Base-by-base conservation (phyloP, 164 flowering plant species). In the Echeveria elegans region DNA sequence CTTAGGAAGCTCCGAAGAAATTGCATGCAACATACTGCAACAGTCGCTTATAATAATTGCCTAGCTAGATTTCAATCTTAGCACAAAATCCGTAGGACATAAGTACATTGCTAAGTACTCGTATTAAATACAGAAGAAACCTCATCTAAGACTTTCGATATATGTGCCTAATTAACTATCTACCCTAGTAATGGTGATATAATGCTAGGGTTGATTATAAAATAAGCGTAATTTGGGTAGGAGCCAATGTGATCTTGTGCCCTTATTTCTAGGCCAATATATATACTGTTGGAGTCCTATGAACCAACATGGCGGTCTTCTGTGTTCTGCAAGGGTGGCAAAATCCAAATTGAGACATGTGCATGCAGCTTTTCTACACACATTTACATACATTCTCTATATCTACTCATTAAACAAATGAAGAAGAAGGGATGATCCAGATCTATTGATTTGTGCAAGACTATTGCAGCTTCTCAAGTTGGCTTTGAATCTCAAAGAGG, bases 151-250 rank as follows among this genome's bases (percentile, higher is more conserved):
- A 56, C 32, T 56, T 28, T 56, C 19, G 30, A 11, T 43, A 15
- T 43, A 28, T 52, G 58, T 26, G 60, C 60, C 60, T 24, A 53
- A 53, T 24, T 53, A 53, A 53, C 60, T 53, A 53, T 53, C 60
- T 53, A 53, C 60, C 60, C 60, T 53, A 50, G 0, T 21, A 50
- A 6, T 50, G 21, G 56, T 21, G 56, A 50, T 4, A 26, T 53
- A 53, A 16, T 11, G 30, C 60, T 15, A 3, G 18, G 30, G 7
- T 40, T 53, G 60, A 53, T 53, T 24, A 14, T 31, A 53, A 53
- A 30, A 24, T 28, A 26, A 53, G 31, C 60, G 31, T 53, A 53
- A 53, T 53, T 53, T 26, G 60, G 18, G 14, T 14, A 24, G 60
- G 30, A 21, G 11, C 28, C 30, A 9, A 21, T 26, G 14, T 26